phyloP scores from a whole-genome alignment of 441 rosid species.

The Sinapis alba region DNA sequence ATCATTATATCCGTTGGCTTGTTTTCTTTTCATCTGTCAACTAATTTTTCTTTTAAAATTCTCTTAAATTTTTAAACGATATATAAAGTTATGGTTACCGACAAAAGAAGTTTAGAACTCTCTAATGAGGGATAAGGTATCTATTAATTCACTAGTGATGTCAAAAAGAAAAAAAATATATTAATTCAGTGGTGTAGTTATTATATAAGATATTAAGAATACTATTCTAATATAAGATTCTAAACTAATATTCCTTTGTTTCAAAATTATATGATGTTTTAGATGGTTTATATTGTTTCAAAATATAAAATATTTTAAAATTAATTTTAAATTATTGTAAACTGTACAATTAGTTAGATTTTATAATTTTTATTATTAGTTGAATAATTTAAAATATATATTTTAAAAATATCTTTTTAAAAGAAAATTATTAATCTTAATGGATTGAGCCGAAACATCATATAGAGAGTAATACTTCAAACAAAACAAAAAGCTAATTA shows the following conservation, averaged over 20 bases:
- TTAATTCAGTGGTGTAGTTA: not conserved
- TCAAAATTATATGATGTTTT: no score
- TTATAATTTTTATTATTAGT: no score
- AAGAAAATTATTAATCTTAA: no score
- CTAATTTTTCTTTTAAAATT: not conserved
- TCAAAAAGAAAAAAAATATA: constrained; percentile 7
- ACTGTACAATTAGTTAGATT: no score
- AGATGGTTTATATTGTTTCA: no score
- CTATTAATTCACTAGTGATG: not conserved
- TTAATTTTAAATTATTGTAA: no score
- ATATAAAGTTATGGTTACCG: constrained; percentile 24
- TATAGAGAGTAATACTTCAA: not conserved
- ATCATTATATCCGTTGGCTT: constrained; percentile 33
- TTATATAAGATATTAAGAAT: constrained; percentile 16
- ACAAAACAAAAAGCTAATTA: not conserved
- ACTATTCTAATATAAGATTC: constrained; percentile 25
- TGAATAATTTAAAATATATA: no score
- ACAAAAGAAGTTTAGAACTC: constrained; percentile 29
- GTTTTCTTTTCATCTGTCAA: not conserved
- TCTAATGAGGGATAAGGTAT: constrained; percentile 25
- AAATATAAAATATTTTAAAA: no score
- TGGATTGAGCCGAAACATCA: no score
- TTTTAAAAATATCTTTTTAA: no score
- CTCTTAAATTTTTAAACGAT: not conserved
- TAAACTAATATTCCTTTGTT: no score